A percentile compares a stretch with the other conserved stretches of the same genome.
Conservation (phyloP, 1,284 basidiomycete genomes). For the Tremellales sp. region DNA sequence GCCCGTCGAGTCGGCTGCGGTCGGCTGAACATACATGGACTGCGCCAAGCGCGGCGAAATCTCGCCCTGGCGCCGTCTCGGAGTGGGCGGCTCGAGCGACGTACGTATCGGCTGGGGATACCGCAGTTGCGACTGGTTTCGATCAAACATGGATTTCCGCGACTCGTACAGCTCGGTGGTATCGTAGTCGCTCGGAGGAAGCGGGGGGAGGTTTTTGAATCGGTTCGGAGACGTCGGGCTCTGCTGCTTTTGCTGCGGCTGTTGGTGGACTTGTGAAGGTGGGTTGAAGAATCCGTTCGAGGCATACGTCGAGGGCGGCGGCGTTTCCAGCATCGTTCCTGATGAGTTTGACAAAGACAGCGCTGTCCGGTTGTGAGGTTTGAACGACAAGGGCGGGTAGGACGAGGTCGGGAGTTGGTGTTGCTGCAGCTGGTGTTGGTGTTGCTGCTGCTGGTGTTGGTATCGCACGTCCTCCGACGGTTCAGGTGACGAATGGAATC, state of each 20-base stretch:
- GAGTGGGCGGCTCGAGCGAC: constrained; percentile 13
- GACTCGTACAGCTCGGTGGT: not conserved
- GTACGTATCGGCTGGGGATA: constrained; percentile 16
- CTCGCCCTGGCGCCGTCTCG: constrained; percentile 9
- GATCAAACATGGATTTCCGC: not conserved
- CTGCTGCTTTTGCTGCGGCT: not conserved
- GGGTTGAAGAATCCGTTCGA: constrained; percentile 16
- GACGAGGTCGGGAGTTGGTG: too few relatives aligned
- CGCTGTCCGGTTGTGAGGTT: constrained; percentile 27
- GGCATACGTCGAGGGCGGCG: constrained; percentile 14
- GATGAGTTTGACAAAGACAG: constrained; percentile 31
- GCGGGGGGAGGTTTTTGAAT: constrained; percentile 43
- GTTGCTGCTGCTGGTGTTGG: not conserved
- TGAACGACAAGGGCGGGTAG: constrained; percentile 10
- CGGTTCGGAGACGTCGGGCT: constrained; percentile 32
- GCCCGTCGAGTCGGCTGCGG: constrained; percentile 17
- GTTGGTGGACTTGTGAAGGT: constrained; percentile 4
- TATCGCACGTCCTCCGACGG: not conserved
- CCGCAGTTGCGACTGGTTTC: constrained; percentile 4
- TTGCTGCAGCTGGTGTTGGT: too few relatives aligned
- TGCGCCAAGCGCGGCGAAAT: constrained; percentile 16
- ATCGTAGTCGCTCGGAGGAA: constrained; percentile 25
- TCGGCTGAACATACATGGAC: constrained; percentile 31
- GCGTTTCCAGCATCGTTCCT: constrained; percentile 27
- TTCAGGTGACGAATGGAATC: constrained; percentile 3